These are phyloP conservation scores for Cladosporium sp. DNA, from an alignment of 2,329 filamentous ascomycete genomes.

Conservation along the genomic window DNA sequence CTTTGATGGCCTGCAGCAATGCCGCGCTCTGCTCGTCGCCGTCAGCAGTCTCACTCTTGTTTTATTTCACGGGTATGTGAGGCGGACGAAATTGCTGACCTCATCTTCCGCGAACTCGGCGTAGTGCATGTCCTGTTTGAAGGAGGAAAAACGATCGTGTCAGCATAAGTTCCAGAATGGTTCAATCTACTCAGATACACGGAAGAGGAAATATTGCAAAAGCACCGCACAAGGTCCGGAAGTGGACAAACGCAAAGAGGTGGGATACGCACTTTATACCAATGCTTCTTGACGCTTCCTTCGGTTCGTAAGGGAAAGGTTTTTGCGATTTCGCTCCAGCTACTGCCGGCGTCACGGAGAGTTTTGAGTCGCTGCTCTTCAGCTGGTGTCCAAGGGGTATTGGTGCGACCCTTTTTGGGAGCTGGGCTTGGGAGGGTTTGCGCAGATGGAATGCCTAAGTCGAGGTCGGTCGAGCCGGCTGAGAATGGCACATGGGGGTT, in stretches of 20 bases:
- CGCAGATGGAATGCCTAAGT: slow-evolving; percentile 20
- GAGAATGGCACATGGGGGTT: slow-evolving; percentile 26
- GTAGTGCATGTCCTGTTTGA: slow-evolving; percentile 89
- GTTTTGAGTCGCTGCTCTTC: slow-evolving; percentile 90
- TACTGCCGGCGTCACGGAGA: slow-evolving; percentile 89
- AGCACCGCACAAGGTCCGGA: neutral
- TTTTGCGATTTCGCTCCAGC: slow-evolving; percentile 98
- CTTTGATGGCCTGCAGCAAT: slow-evolving; percentile 89
- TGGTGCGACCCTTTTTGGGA: slow-evolving; percentile 92
- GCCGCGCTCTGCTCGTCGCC: slow-evolving; percentile 62
- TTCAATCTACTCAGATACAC: neutral
- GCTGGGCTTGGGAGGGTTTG: slow-evolving; percentile 43
- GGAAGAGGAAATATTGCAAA: slow-evolving; percentile 9
- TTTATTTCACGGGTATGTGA: slow-evolving; percentile 23
- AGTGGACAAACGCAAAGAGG: neutral
- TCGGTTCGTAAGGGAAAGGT: slow-evolving; percentile 93
- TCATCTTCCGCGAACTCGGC: slow-evolving; percentile 98
- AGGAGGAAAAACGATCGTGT: neutral
- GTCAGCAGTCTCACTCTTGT: slow-evolving; percentile 2
- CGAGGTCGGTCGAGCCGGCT: slow-evolving; percentile 15
- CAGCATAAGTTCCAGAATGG: slow-evolving; percentile 8
- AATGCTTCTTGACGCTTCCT: slow-evolving; percentile 98
- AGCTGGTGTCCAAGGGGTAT: slow-evolving; percentile 94
- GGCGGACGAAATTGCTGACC: slow-evolving; percentile 54
- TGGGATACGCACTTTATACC: slow-evolving; percentile 74